phyloP scores from a whole-genome alignment of 2,329 filamentous ascomycete genomes.

The Zymoseptoria passerinii region DNA sequence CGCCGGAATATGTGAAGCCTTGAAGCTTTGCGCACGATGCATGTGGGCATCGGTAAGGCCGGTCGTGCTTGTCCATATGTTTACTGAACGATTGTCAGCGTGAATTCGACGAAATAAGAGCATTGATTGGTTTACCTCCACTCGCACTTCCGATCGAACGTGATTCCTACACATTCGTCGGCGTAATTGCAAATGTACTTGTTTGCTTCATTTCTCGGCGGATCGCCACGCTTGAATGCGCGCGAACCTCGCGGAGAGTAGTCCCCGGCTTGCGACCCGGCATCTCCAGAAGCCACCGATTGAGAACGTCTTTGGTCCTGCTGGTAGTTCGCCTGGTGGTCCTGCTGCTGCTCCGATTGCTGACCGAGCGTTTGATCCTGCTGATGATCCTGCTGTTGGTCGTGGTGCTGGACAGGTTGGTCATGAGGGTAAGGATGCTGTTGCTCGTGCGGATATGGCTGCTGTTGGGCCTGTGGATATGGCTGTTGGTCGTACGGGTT shows the following conservation, averaged over 20 bases:
- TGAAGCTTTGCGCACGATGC: constrained; percentile 83
- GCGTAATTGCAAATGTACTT: constrained; percentile 65
- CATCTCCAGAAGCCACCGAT: neutral
- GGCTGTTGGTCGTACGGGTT: neutral
- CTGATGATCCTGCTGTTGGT: neutral
- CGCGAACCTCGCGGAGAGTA: constrained; percentile 18
- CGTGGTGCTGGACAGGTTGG: neutral
- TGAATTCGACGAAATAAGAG: neutral
- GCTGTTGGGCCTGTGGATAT: neutral
- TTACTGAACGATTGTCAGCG: constrained; percentile 51
- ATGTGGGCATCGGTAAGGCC: constrained; percentile 78
- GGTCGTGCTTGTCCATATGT: constrained; percentile 97
- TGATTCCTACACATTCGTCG: constrained; percentile 58
- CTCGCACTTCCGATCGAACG: constrained; percentile 78
- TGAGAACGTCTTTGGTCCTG: neutral
- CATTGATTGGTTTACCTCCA: constrained; percentile 66
- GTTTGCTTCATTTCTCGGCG: constrained; percentile 58
- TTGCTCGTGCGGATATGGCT: neutral
- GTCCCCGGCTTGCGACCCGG: constrained; percentile 4
- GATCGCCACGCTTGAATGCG: constrained; percentile 36
- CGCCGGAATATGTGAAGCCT: constrained; percentile 91
- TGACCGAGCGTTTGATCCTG: neutral
- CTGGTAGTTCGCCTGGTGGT: neutral
- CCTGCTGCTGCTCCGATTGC: neutral
- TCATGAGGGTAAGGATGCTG: neutral